Evolutionary conservation across 352 stramenopile species (phyloP).

Genomic region (Pythium dissimile): DNA sequence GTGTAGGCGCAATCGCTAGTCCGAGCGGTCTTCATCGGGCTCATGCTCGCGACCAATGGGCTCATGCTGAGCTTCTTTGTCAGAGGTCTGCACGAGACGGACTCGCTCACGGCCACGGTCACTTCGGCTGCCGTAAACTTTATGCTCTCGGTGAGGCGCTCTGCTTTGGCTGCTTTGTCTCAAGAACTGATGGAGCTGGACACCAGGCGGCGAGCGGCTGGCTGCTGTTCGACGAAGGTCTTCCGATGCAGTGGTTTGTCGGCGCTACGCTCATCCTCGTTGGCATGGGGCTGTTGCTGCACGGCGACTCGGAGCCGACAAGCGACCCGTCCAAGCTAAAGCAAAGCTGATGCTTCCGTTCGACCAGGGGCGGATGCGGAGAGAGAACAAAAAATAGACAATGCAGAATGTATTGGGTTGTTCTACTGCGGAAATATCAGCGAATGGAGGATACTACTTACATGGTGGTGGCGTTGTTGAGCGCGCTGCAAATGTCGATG

Average conservation of each 20-base stretch:
- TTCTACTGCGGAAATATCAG: conserved; percentile 4
- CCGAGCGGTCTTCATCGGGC: conserved; percentile 48
- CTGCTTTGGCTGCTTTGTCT: background rate
- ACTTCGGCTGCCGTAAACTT: conserved; percentile 82
- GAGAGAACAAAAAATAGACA: no score
- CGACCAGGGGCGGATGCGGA: no score
- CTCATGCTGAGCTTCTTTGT: conserved; percentile 85
- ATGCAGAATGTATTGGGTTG: background rate
- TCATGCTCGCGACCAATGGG: conserved; percentile 72
- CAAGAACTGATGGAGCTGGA: background rate
- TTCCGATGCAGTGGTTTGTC: conserved; percentile 72
- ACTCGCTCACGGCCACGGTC: conserved; percentile 83
- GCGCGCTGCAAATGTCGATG: conserved; percentile 56
- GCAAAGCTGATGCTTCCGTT: conserved; percentile 29
- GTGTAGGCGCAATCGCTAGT: conserved; percentile 25
- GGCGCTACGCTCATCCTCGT: conserved; percentile 69
- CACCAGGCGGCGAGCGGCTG: conserved; percentile 43
- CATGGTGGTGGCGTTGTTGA: background rate
- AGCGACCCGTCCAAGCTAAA: conserved; percentile 19
- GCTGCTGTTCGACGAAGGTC: conserved; percentile 66
- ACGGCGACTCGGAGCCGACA: conserved; percentile 41
- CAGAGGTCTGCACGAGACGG: conserved; percentile 76
- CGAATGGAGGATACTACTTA: conserved; percentile 5
- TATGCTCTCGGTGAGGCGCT: conserved; percentile 50
- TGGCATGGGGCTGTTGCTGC: conserved; percentile 61